Base-by-base conservation (phyloP, 139 green algal species). In the Ettlia oleoabundans region DNA sequence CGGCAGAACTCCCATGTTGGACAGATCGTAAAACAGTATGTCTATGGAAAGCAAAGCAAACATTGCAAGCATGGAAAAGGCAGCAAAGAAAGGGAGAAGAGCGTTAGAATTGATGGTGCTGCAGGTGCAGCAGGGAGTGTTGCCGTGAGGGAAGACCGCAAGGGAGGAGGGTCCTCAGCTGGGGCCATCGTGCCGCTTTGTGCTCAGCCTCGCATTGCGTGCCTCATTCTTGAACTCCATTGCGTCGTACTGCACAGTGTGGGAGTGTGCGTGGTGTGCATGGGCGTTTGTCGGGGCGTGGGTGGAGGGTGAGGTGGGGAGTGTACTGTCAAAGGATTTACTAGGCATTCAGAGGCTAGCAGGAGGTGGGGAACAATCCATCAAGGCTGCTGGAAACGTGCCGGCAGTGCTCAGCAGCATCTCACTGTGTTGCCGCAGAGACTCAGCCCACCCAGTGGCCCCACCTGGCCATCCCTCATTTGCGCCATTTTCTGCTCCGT, bases 401-500 rank as follows among this genome's bases (percentile, higher is more conserved):
- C n/a, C n/a, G n/a, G n/a, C n/a, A n/a, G n/a, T n/a, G n/a, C n/a
- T n/a, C n/a, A n/a, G n/a, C n/a, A n/a, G n/a, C n/a, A n/a, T n/a
- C n/a, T n/a, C n/a, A n/a, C n/a, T n/a, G n/a, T n/a, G n/a, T n/a
- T n/a, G n/a, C n/a, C n/a, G n/a, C n/a, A n/a, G n/a, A n/a, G n/a
- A n/a, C n/a, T n/a, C n/a, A n/a, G n/a, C n/a, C n/a, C n/a, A n/a
- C n/a, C n/a, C n/a, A n/a, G n/a, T 58, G 47, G 13, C 10, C 47
- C 47, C 51, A 80, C 73, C 73, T 68, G 52, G 7, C 21, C 42
- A 26, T 88, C 84, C 24, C 84, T 58, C 63, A 88, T 77, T 24
- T 47, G 35, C 33, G 79, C 76, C 47, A 88, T 69, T n/a, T 84
- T 55, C 73, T 88, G 84, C 41, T 88, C 84, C 15, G 80, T 68